These are phyloP conservation scores for Trichopus zeylanicus DNA, from an alignment of 116 monocot genomes.

Conservation along the genomic window DNA sequence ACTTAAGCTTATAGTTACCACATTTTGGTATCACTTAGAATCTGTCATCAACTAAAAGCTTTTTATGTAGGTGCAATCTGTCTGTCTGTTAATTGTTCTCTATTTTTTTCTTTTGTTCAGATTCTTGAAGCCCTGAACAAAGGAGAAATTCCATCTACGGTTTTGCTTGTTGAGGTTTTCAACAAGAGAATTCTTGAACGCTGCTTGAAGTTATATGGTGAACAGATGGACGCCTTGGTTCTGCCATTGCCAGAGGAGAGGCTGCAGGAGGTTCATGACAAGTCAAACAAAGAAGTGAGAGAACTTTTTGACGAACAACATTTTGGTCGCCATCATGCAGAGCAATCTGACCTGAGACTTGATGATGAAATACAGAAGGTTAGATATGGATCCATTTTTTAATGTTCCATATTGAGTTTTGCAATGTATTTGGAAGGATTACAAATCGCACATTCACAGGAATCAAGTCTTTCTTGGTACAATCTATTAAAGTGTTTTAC, in stretches of 20 bases:
- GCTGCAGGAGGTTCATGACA: slow-evolving; percentile 43
- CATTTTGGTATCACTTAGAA: too few species aligned
- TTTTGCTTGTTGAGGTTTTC: slow-evolving; percentile 95
- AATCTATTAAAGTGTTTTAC: too few species aligned
- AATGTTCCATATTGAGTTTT: too few species aligned
- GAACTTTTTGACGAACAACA: slow-evolving; percentile 81
- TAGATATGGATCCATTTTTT: not conserved
- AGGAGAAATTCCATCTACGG: slow-evolving; percentile 98
- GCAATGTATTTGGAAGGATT: too few species aligned
- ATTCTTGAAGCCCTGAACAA: slow-evolving; percentile 99
- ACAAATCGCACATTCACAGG: too few species aligned
- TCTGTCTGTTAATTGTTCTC: slow-evolving; percentile 2
- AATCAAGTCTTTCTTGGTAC: too few species aligned
- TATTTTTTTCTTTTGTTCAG: slow-evolving; percentile 41
- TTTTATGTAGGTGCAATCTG: not conserved
- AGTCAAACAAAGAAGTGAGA: slow-evolving; percentile 37
- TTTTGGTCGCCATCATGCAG: slow-evolving; percentile 88
- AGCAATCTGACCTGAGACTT: slow-evolving; percentile 57
- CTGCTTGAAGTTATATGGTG: slow-evolving; percentile 73
- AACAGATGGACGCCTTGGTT: slow-evolving; percentile 51
- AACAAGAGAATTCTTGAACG: slow-evolving; percentile 89
- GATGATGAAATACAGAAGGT: slow-evolving; percentile 91
- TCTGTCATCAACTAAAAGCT: not conserved
- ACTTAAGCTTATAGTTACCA: too few species aligned
- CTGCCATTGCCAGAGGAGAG: slow-evolving; percentile 52